Evolutionary conservation across 2,329 filamentous ascomycete genomes (phyloP).

Genomic region (Colletotrichum camelliae): DNA sequence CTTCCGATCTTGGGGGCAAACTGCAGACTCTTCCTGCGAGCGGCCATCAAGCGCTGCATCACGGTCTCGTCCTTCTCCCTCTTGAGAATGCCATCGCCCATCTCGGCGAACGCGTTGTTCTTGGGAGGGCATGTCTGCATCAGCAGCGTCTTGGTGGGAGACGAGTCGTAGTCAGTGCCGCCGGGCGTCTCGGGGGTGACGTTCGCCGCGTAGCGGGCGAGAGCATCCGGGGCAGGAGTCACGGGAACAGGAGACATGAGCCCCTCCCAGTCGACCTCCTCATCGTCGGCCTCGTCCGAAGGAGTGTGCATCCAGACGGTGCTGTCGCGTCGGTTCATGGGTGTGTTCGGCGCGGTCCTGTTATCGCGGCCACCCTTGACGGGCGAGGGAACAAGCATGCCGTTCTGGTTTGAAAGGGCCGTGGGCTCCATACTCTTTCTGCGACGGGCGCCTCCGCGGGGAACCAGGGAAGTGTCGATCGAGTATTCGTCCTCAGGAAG

Average conservation of each 20-base stretch:
- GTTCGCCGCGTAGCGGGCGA: slow-evolving; percentile 57
- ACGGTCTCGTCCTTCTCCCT: slow-evolving; percentile 61
- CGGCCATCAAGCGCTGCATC: slow-evolving; percentile 70
- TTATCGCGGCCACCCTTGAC: slow-evolving; percentile 32
- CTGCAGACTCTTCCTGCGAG: slow-evolving; percentile 77
- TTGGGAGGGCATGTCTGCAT: slow-evolving; percentile 63
- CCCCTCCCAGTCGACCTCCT: slow-evolving; percentile 45
- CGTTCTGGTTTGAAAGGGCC: slow-evolving; percentile 72
- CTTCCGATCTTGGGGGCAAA: slow-evolving; percentile 79
- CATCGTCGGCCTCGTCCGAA: slow-evolving; percentile 45
- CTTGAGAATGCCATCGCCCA: slow-evolving; percentile 51
- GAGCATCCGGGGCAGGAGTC: slow-evolving; percentile 61
- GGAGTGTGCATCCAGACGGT: slow-evolving; percentile 61
- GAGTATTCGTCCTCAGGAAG: slow-evolving; percentile 74
- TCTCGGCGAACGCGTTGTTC: slow-evolving; percentile 39
- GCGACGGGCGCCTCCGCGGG: slow-evolving; percentile 73
- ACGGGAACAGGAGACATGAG: slow-evolving; percentile 63
- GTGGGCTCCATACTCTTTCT: slow-evolving; percentile 84
- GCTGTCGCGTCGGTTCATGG: slow-evolving; percentile 58
- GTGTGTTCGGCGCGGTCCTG: slow-evolving; percentile 50
- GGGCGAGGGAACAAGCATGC: slow-evolving; percentile 58
- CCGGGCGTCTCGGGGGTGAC: slow-evolving; percentile 51
- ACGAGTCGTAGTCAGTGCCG: slow-evolving; percentile 37
- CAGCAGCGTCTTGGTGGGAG: slow-evolving; percentile 43
- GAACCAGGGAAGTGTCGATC: slow-evolving; percentile 70